Evolutionary conservation across 2,329 filamentous ascomycete genomes (phyloP).

Genomic region (Chaetomium olivaceum): DNA sequence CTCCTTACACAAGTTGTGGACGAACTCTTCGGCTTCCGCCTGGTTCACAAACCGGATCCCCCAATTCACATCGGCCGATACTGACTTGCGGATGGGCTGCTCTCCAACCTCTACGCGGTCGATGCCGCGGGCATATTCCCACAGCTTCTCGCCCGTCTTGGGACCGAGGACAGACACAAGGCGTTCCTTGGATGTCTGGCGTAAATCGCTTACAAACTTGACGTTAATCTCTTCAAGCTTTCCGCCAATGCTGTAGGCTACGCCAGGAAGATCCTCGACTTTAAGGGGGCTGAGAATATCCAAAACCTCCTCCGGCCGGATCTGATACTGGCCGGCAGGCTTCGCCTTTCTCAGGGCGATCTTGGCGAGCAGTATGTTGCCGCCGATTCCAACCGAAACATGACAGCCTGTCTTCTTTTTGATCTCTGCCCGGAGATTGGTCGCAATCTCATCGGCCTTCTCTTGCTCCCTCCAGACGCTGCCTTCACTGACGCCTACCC

Average conservation of each 20-base stretch:
- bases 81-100: constrained; percentile 83
- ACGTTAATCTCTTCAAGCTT: constrained; percentile 88
- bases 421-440: constrained; percentile 65
- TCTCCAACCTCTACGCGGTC: constrained; percentile 84
- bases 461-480: constrained; percentile 76
- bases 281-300: constrained; percentile 74
- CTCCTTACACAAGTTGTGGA: constrained; percentile 81
- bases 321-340: constrained; percentile 86
- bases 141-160: constrained; percentile 88
- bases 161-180: constrained; percentile 75
- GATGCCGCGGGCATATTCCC: constrained; percentile 86
- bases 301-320: constrained; percentile 77
- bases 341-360: constrained; percentile 89
- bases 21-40: constrained; percentile 89
- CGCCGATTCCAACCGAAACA: constrained; percentile 90
- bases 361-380: constrained; percentile 88
- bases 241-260: constrained; percentile 84
- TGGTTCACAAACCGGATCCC: constrained; percentile 93
- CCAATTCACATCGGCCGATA: constrained; percentile 98
- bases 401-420: constrained; percentile 76
- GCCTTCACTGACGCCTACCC: constrained; percentile 63
- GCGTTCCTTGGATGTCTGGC: constrained; percentile 73
- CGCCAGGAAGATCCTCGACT: constrained; percentile 82
- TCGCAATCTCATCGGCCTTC: constrained; percentile 71
- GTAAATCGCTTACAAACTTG: constrained; percentile 78